Percentiles rank a stretch among this genome's conserved stretches.
Evolutionary conservation across 75 land plant genomes (phyloP).

Genomic region (Cunninghamia lanceolata): DNA sequence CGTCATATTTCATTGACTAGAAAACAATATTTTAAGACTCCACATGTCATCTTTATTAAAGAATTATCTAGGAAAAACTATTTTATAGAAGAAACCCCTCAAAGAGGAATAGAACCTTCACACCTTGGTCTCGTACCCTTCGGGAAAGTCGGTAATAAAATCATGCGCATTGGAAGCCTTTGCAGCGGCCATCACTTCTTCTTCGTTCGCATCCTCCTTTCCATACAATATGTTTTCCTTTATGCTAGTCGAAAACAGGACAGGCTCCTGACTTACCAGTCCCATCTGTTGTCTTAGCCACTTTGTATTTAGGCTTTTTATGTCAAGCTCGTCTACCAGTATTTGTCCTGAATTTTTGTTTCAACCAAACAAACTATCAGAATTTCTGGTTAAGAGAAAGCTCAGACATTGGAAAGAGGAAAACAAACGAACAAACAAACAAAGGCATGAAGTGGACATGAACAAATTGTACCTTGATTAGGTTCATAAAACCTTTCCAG

Average conservation of each 20-base stretch:
- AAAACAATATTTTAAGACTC: too few species aligned
- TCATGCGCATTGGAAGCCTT: conserved; percentile 43
- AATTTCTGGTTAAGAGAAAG: background rate
- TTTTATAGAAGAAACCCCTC: background rate
- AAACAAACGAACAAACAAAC: background rate
- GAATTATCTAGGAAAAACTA: too few species aligned
- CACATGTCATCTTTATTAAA: too few species aligned
- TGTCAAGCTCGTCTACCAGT: conserved; percentile 38
- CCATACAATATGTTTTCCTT: conserved; percentile 57
- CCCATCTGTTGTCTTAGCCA: conserved; percentile 59
- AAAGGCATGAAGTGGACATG: background rate
- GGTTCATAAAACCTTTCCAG: conserved; percentile 57
- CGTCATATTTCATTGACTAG: too few species aligned
- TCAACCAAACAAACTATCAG: background rate
- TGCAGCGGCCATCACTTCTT: conserved; percentile 48
- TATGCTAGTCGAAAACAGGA: conserved; percentile 41
- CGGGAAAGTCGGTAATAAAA: conserved; percentile 47
- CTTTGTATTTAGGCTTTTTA: conserved; percentile 35
- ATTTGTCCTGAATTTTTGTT: conserved; percentile 24
- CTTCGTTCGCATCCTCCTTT: conserved; percentile 42
- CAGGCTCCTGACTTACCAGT: conserved; percentile 58
- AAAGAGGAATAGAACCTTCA: conserved; percentile 38
- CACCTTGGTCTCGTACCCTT: conserved; percentile 58
- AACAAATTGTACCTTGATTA: background rate
- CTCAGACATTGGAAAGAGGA: too few species aligned